These are phyloP conservation scores for Fusarium dlaminii DNA, from an alignment of 2,329 filamentous ascomycete species.

Conservation along the genomic window DNA sequence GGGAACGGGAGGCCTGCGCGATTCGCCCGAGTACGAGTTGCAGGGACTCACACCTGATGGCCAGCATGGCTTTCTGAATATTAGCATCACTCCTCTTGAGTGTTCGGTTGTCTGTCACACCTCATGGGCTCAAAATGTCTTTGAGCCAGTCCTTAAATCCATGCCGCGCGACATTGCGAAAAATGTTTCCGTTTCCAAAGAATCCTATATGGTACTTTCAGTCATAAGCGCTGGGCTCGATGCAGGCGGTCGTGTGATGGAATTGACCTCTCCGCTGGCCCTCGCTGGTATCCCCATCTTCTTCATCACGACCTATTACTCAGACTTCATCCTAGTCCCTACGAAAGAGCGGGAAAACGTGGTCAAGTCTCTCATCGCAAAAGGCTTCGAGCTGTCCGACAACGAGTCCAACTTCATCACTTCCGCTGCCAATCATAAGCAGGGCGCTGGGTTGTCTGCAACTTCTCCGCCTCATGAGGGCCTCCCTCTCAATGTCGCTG, in stretches of 20 bases:
- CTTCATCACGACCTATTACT: slow-evolving; percentile 98
- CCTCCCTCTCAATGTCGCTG: slow-evolving; percentile 78
- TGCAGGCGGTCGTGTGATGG: slow-evolving; percentile 88
- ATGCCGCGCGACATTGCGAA: slow-evolving; percentile 65
- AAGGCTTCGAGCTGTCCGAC: slow-evolving; percentile 86
- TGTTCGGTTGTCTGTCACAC: slow-evolving; percentile 91
- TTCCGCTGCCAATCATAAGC: slow-evolving; percentile 52
- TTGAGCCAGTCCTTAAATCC: slow-evolving; percentile 73
- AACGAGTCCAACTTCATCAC: slow-evolving; percentile 74
- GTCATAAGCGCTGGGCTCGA: slow-evolving; percentile 91
- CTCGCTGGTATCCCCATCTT: slow-evolving; percentile 95
- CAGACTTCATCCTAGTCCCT: slow-evolving; percentile 94
- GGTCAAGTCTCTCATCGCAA: slow-evolving; percentile 76
- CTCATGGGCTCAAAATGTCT: slow-evolving; percentile 76
- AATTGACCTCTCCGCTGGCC: slow-evolving; percentile 89
- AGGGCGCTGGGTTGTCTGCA: slow-evolving; percentile 48
- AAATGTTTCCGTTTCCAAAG: slow-evolving; percentile 77
- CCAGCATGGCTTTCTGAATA: slow-evolving; percentile 86
- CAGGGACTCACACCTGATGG: slow-evolving; percentile 61
- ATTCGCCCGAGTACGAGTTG: slow-evolving; percentile 50
- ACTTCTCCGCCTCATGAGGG: slow-evolving; percentile 71
- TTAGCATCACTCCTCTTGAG: slow-evolving; percentile 91
- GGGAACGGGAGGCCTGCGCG: slow-evolving; percentile 48
- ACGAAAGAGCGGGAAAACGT: slow-evolving; percentile 78
- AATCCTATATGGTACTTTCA: slow-evolving; percentile 88